phyloP scores from a whole-genome alignment of 179 eudicot genomes.

The Actinidia arguta region DNA sequence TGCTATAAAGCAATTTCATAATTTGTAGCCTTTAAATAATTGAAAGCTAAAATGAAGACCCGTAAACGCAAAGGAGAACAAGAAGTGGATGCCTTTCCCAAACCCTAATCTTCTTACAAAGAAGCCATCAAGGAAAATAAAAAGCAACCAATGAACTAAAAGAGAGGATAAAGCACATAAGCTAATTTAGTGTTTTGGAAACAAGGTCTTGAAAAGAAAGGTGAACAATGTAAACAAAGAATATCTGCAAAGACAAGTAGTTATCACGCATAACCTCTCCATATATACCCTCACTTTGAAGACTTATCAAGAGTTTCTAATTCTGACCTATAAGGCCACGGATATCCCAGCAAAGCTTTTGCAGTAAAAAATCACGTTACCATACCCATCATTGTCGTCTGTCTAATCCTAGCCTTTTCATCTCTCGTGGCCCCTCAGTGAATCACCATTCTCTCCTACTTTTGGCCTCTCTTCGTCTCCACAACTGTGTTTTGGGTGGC shows the following conservation, averaged over 20 bases:
- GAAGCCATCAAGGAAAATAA: background rate
- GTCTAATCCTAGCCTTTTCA: constrained; percentile 20
- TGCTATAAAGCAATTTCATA: background rate
- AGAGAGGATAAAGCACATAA: background rate
- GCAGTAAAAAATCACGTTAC: constrained; percentile 38
- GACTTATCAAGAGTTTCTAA: background rate
- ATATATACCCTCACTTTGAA: constrained; percentile 4
- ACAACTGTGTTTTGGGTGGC: constrained; percentile 39
- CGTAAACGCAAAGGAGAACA: constrained; percentile 9
- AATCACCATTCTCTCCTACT: constrained; percentile 36
- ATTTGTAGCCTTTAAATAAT: background rate
- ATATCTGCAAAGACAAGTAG: constrained; percentile 25
- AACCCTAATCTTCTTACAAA: background rate
- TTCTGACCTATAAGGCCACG: constrained; percentile 29
- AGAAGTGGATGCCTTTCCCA: background rate
- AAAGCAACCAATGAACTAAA: background rate
- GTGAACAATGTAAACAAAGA: constrained; percentile 21
- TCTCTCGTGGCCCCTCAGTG: constrained; percentile 33
- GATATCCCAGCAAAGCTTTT: constrained; percentile 37
- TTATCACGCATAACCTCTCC: background rate
- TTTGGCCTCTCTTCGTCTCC: constrained; percentile 59
- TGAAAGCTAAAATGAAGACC: background rate
- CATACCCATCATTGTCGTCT: constrained; percentile 14
- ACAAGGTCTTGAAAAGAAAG: constrained; percentile 13
- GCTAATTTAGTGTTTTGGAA: background rate